Percentiles rank a stretch among this genome's conserved stretches.
phyloP scores from a whole-genome alignment of 225 moss, liverwort and hornwort species.

The Pseudoscleropodium purum region DNA sequence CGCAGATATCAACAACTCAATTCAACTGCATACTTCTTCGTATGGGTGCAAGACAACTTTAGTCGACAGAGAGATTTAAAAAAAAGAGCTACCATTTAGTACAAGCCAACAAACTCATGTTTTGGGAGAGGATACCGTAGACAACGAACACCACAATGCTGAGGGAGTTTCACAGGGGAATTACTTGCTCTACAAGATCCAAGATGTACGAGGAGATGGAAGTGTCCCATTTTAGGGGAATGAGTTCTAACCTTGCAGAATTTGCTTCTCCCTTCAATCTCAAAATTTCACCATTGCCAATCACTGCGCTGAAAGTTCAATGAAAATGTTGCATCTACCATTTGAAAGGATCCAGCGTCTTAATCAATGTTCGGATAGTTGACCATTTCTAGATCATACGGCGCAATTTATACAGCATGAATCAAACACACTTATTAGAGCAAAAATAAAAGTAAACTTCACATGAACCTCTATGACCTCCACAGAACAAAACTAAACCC shows the following conservation, averaged over 20 bases:
- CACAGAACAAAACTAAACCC: neutral
- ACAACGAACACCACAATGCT: neutral
- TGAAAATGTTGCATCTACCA: neutral
- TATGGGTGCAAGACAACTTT: neutral
- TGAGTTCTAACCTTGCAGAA: neutral
- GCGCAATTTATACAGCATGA: neutral
- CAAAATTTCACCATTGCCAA: neutral
- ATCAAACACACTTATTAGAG: neutral
- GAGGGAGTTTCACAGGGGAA: neutral
- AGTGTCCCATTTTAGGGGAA: neutral
- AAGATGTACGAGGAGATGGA: neutral
- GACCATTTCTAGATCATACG: neutral
- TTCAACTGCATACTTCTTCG: neutral
- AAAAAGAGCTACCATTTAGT: neutral
- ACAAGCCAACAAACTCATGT: neutral
- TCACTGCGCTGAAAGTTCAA: neutral
- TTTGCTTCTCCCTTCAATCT: neutral
- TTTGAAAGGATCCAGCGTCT: neutral
- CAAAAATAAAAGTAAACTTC: neutral
- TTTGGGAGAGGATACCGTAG: neutral
- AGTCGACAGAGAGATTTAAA: neutral
- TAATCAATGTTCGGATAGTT: neutral
- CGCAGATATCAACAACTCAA: neutral
- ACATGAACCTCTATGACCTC: neutral
- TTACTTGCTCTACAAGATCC: neutral